A percentile compares a stretch with the other conserved stretches of the same genome.
These are phyloP conservation scores for Danielozyma ontarioensis DNA, from an alignment of 805 yeast species.

Conservation along the genomic window DNA sequence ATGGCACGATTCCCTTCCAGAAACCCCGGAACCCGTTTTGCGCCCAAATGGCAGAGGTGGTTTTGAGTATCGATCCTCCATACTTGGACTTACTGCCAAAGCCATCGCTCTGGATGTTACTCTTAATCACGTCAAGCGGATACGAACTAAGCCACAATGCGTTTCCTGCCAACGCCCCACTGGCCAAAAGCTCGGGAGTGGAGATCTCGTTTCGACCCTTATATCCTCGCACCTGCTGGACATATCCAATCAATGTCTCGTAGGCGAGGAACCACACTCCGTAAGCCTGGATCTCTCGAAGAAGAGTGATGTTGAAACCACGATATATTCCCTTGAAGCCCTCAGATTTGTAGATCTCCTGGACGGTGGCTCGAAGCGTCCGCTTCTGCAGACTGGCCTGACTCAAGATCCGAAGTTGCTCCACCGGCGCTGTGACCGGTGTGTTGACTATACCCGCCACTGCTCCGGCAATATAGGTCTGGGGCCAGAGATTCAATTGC, in stretches of 20 bases:
- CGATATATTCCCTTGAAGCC: conserved; percentile 54
- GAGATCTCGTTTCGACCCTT: conserved; percentile 43
- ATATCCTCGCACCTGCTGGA: conserved; percentile 27
- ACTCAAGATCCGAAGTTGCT: conserved; percentile 57
- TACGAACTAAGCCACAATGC: conserved; percentile 57
- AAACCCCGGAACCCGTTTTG: conserved; percentile 47
- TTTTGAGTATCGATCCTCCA: conserved; percentile 31
- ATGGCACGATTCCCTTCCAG: conserved; percentile 61
- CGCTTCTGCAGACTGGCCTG: conserved; percentile 41
- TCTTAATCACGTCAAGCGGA: conserved; percentile 47
- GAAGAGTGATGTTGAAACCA: conserved; percentile 48
- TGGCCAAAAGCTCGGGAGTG: conserved; percentile 49
- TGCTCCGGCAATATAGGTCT: conserved; percentile 60
- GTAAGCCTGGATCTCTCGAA: conserved; percentile 66
- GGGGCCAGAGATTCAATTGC: conserved; percentile 46
- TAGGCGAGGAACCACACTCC: conserved; percentile 71
- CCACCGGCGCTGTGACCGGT: conserved; percentile 60
- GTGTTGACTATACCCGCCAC: conserved; percentile 63
- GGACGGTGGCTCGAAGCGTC: conserved; percentile 31
- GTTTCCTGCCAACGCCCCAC: conserved; percentile 67
- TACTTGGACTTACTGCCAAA: conserved; percentile 43
- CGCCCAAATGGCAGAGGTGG: conserved; percentile 33
- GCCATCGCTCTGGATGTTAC: conserved; percentile 48
- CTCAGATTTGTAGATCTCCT: conserved; percentile 31
- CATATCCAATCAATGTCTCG: conserved; percentile 46